Percentiles rank a stretch among this genome's conserved stretches.
Evolutionary conservation across 805 yeast genomes (phyloP).

Genomic region (Candida coquimbonensis): DNA sequence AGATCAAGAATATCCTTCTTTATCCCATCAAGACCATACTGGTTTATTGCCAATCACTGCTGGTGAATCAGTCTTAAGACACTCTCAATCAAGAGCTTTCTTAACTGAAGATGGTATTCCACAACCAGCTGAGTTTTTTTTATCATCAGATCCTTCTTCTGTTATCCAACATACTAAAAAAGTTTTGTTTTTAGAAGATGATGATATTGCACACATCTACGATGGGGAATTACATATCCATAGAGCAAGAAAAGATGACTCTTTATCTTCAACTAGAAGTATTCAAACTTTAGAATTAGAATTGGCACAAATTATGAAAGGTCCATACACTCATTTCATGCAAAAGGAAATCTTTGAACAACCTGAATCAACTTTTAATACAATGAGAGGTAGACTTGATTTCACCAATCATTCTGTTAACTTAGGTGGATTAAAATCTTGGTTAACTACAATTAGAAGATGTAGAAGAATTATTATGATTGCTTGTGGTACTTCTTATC

Average conservation of each 20-base stretch:
- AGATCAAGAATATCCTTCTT: conserved; percentile 22
- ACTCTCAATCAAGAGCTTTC: conserved; percentile 94
- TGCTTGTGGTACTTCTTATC: conserved; percentile 99
- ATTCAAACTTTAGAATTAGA: conserved; percentile 97
- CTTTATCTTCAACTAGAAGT: conserved; percentile 89
- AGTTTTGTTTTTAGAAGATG: conserved; percentile 93
- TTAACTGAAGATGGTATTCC: conserved; percentile 89
- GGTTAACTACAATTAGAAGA: conserved; percentile 83
- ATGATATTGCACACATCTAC: conserved; percentile 96
- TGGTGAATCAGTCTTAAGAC: conserved; percentile 55
- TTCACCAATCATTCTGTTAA: conserved; percentile 71
- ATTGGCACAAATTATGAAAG: conserved; percentile 96
- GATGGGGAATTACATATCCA: conserved; percentile 98
- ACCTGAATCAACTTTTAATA: conserved; percentile 96
- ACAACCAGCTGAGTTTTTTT: conserved; percentile 90
- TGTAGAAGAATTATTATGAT: conserved; percentile 95
- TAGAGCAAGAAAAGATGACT: conserved; percentile 83
- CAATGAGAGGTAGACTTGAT: conserved; percentile 99
- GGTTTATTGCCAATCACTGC: conserved; percentile 49
- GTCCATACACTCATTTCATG: conserved; percentile 94
- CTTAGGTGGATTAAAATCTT: conserved; percentile 84
- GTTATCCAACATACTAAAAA: conserved; percentile 95
- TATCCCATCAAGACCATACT: conserved; percentile 8
- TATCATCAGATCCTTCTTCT: conserved; percentile 96
- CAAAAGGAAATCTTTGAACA: conserved; percentile 98